Evolutionary conservation across 2,329 filamentous ascomycete species (phyloP).

Genomic region (Diatrype stigma): DNA sequence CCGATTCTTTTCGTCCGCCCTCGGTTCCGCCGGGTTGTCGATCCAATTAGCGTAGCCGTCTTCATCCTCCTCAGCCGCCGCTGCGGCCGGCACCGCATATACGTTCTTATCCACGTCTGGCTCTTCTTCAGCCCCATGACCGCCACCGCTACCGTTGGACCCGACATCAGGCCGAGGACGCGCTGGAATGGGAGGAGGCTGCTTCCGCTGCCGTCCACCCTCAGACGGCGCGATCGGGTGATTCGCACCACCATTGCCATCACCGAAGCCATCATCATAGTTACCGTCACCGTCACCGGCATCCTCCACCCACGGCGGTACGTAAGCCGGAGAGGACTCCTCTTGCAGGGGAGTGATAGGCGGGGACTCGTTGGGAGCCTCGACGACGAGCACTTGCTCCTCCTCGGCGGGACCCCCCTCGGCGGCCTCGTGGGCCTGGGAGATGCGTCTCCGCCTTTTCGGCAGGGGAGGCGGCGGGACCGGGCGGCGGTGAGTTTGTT

Average conservation of each 20-base stretch:
- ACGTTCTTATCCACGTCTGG: neutral
- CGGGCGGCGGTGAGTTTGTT: slow-evolving; percentile 13
- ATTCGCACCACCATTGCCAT: no score
- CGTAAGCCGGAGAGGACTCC: slow-evolving; percentile 12
- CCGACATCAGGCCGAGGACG: neutral
- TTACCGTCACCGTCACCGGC: slow-evolving; percentile 7
- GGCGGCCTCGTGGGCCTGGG: slow-evolving; percentile 19
- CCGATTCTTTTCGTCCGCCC: slow-evolving; percentile 5
- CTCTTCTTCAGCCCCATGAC: no score
- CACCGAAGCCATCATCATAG: no score
- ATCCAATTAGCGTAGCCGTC: slow-evolving; percentile 29
- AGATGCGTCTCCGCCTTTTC: slow-evolving; percentile 24
- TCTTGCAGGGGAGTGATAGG: slow-evolving; percentile 21
- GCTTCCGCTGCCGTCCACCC: no score
- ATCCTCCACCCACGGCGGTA: slow-evolving; percentile 27
- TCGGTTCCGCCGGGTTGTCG: slow-evolving; percentile 22
- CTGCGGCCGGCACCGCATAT: neutral
- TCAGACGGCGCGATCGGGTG: no score
- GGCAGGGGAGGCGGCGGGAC: slow-evolving; percentile 25
- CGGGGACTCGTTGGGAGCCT: slow-evolving; percentile 28
- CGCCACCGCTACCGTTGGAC: neutral
- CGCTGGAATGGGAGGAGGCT: no score
- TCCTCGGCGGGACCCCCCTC: slow-evolving; percentile 17
- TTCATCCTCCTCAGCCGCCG: slow-evolving; percentile 10
- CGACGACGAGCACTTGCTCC: slow-evolving; percentile 28